These are phyloP conservation scores for Ajuga reptans DNA, from an alignment of 305 asterid species.

Conservation along the genomic window DNA sequence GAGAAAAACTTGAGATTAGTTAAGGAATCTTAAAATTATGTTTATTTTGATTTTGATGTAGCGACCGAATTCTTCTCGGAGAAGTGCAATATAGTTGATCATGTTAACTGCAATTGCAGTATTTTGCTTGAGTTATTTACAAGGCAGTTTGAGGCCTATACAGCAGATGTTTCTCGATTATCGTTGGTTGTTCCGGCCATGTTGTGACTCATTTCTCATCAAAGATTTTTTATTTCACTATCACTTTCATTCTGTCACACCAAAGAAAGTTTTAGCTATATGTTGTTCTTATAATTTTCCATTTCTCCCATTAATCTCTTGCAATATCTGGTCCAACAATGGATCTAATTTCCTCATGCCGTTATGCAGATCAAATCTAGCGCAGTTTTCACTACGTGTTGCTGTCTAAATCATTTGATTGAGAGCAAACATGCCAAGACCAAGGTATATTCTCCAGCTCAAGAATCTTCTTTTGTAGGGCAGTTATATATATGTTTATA, in stretches of 20 bases:
- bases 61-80: neutral
- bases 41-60: neutral
- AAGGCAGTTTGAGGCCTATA: neutral
- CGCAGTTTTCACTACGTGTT: neutral
- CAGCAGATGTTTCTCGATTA: neutral
- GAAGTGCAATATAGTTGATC: neutral
- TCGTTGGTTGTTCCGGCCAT: neutral
- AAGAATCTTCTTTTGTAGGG: neutral
- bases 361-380: slow-evolving; percentile 31
- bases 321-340: neutral
- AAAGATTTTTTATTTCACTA: neutral
- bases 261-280: neutral
- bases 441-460: slow-evolving; percentile 41
- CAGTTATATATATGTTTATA: neutral
- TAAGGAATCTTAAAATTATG: neutral
- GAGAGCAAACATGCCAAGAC: slow-evolving; percentile 47
- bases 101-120: neutral
- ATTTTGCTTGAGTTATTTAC: neutral
- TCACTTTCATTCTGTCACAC: neutral
- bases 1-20: neutral
- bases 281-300: neutral
- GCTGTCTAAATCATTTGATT: neutral
- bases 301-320: neutral
- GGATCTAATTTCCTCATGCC: neutral
- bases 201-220: neutral